Evolutionary conservation across 73 alveolate genomes (phyloP).

Genomic region (Paramecium bursaria): DNA sequence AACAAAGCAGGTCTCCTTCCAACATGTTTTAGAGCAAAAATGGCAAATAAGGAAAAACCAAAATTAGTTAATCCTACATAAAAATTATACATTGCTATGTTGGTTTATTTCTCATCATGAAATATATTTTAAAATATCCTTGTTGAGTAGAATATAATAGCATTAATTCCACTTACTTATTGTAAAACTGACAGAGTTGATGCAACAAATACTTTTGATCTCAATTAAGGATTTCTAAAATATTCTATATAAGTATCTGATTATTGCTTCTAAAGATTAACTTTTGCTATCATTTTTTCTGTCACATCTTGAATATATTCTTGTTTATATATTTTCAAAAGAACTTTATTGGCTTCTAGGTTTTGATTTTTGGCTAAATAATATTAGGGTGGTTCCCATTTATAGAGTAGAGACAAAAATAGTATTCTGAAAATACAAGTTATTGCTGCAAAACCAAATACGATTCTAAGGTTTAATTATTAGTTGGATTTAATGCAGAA

Average conservation of each 20-base stretch:
- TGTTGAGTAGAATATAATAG: conserved; percentile 30
- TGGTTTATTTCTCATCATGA: background rate
- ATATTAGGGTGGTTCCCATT: conserved; percentile 55
- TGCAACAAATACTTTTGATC: conserved; percentile 9
- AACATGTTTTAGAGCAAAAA: background rate
- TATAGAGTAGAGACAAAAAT: conserved; percentile 39
- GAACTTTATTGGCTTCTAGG: background rate
- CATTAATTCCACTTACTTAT: conserved; percentile 46
- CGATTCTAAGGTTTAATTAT: background rate
- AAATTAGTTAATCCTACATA: conserved; percentile 1
- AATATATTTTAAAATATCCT: conserved; percentile 12
- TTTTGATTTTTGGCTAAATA: background rate
- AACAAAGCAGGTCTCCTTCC: background rate
- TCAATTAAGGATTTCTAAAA: background rate
- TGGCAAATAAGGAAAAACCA: background rate
- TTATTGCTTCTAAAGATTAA: background rate
- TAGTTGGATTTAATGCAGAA: background rate
- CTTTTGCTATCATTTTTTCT: background rate
- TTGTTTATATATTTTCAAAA: background rate
- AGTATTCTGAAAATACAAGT: conserved; percentile 35
- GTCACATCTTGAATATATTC: background rate
- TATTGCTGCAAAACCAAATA: conserved; percentile 38
- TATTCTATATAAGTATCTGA: background rate
- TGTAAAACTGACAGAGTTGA: conserved; percentile 5
- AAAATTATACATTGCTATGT: background rate